Evolutionary conservation across 176 grass and related monocot species (phyloP).

Genomic region (Bothriochloa decipiens): DNA sequence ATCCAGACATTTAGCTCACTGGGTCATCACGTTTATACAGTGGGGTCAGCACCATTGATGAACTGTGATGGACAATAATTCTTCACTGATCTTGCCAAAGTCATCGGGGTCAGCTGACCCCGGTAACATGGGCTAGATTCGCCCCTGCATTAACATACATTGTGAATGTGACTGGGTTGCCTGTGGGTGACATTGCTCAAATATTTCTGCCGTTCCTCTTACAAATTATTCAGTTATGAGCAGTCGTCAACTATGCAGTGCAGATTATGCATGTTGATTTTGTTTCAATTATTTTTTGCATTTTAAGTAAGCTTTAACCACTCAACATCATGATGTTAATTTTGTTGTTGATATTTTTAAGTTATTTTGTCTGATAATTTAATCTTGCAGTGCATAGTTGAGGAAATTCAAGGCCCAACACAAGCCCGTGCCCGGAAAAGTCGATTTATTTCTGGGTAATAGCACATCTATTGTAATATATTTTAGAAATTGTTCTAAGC

Average conservation of each 20-base stretch:
- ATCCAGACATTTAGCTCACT: too few species aligned
- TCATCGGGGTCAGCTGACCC: too few species aligned
- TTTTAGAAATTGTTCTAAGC: background rate
- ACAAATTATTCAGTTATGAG: conserved; percentile 20
- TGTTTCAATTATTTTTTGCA: background rate
- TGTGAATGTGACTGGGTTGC: background rate
- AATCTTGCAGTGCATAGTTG: conserved; percentile 89
- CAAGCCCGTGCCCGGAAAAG: conserved; percentile 86
- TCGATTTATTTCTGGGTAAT: conserved; percentile 99
- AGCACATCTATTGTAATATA: conserved; percentile 31
- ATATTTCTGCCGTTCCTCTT: background rate
- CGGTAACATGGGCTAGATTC: too few species aligned
- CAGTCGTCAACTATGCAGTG: background rate
- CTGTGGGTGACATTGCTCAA: conserved; percentile 7
- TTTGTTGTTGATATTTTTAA: background rate
- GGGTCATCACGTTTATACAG: too few species aligned
- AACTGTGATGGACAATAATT: too few species aligned
- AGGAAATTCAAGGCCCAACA: conserved; percentile 92
- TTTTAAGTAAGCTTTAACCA: conserved; percentile 21
- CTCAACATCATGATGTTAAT: background rate
- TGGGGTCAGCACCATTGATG: too few species aligned
- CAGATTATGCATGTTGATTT: conserved; percentile 9
- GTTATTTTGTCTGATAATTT: conserved; percentile 38
- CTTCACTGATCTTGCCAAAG: too few species aligned
- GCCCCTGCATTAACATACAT: background rate